A percentile compares a stretch with the other conserved stretches of the same genome.
phyloP scores from a whole-genome alignment of 2,329 filamentous ascomycete species.

The Colletotrichum gigasporum region DNA sequence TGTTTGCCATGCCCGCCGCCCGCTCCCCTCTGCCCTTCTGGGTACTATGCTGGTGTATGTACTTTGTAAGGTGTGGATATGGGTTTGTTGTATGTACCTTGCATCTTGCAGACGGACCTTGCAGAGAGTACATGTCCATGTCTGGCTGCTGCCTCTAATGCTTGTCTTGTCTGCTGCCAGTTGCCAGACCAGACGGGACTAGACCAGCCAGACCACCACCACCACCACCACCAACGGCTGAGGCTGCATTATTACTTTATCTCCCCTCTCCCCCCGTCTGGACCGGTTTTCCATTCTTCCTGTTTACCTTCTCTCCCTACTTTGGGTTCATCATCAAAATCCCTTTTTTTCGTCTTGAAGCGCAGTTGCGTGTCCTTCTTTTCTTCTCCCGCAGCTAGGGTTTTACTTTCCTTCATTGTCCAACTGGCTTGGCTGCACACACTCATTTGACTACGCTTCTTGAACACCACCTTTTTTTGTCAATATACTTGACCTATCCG shows the following conservation, averaged over 20 bases:
- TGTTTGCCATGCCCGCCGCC: slow-evolving; percentile 30
- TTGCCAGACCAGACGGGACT: slow-evolving; percentile 17
- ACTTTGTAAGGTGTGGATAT: neutral
- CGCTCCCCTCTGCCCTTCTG: slow-evolving; percentile 20
- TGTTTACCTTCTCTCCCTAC: slow-evolving; percentile 40
- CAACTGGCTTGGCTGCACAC: slow-evolving; percentile 69
- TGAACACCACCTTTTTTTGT: slow-evolving; percentile 40
- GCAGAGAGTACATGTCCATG: neutral
- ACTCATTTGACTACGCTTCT: slow-evolving; percentile 61
- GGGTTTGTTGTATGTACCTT: slow-evolving; percentile 13
- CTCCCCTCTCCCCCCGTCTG: slow-evolving; percentile 29
- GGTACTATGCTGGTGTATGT: neutral
- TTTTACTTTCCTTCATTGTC: slow-evolving; percentile 53
- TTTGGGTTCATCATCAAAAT: slow-evolving; percentile 37
- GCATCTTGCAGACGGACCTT: neutral
- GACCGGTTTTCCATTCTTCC: slow-evolving; percentile 31
- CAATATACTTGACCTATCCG: slow-evolving; percentile 34
- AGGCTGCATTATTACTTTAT: slow-evolving; percentile 43
- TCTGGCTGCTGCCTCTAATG: neutral
- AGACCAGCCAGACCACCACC: neutral
- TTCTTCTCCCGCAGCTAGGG: slow-evolving; percentile 53
- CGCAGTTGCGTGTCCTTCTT: slow-evolving; percentile 44
- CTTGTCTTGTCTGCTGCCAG: slow-evolving; percentile 35
- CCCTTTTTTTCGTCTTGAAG: slow-evolving; percentile 51
- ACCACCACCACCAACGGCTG: slow-evolving; percentile 13